Percentiles rank a stretch among this genome's conserved stretches.
Evolutionary conservation across 805 yeast genomes (phyloP).

Genomic region (Jamesozyma piceae): DNA sequence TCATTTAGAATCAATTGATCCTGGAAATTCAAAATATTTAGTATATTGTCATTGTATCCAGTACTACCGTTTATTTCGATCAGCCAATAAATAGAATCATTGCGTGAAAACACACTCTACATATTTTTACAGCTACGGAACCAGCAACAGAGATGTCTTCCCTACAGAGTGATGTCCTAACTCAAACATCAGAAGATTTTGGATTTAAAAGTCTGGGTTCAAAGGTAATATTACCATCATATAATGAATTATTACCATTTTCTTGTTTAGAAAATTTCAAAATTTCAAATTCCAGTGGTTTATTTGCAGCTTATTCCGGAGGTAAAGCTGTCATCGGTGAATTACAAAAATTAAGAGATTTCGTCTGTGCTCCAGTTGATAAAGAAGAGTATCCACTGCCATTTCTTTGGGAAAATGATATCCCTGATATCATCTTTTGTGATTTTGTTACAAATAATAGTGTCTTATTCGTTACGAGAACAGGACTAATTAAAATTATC

Average conservation of each 20-base stretch:
- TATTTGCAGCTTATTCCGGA: slow-evolving; percentile 35
- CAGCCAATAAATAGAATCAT: too few relatives aligned
- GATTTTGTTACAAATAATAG: slow-evolving; percentile 29
- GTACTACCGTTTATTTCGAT: too few relatives aligned
- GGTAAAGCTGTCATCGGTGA: slow-evolving; percentile 30
- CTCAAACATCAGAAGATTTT: slow-evolving; percentile 33
- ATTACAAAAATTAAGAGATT: slow-evolving; percentile 28
- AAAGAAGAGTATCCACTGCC: slow-evolving; percentile 9
- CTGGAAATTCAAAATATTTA: too few relatives aligned
- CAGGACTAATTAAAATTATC: slow-evolving; percentile 14
- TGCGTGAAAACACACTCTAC: too few relatives aligned
- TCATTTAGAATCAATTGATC: too few relatives aligned
- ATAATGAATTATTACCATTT: slow-evolving; percentile 30
- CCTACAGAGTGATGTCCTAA: slow-evolving; percentile 17
- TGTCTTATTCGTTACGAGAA: slow-evolving; percentile 22
- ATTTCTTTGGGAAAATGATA: slow-evolving; percentile 11
- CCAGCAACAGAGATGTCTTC: slow-evolving; percentile 7
- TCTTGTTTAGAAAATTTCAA: slow-evolving; percentile 31
- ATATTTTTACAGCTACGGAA: too few relatives aligned
- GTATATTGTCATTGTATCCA: too few relatives aligned
- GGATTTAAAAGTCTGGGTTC: slow-evolving; percentile 36
- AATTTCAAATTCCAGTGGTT: slow-evolving; percentile 26
- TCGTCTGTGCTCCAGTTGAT: slow-evolving; percentile 10
- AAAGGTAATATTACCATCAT: slow-evolving; percentile 29
- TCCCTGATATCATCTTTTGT: slow-evolving; percentile 24